Evolutionary conservation across 495 filamentous ascomycete species (phyloP).

Genomic region (Xylaria intraflava): DNA sequence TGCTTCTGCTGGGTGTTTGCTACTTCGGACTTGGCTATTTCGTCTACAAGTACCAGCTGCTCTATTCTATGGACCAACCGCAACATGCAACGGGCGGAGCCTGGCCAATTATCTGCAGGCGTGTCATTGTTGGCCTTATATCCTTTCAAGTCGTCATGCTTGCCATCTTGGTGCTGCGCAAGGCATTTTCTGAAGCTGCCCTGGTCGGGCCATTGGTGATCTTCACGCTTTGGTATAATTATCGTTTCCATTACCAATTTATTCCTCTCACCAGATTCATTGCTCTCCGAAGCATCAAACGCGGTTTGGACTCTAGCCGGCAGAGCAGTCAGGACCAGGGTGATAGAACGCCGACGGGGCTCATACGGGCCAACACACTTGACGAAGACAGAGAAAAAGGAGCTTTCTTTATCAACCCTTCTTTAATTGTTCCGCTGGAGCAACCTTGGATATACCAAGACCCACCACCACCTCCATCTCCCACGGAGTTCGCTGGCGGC

Average conservation of each 20-base stretch:
- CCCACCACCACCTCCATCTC: slow-evolving; percentile 31
- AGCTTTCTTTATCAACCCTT: slow-evolving; percentile 66
- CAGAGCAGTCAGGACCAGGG: slow-evolving; percentile 45
- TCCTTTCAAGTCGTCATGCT: slow-evolving; percentile 90
- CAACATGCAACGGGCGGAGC: slow-evolving; percentile 91
- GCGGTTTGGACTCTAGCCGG: slow-evolving; percentile 17
- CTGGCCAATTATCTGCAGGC: slow-evolving; percentile 92
- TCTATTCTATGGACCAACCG: slow-evolving; percentile 97
- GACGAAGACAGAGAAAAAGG: slow-evolving; percentile 65
- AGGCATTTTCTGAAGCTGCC: slow-evolving; percentile 61
- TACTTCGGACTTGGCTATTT: slow-evolving; percentile 90
- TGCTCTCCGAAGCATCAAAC: slow-evolving; percentile 69
- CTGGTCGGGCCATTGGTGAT: slow-evolving; percentile 70
- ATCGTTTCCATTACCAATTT: slow-evolving; percentile 66
- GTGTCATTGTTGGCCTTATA: slow-evolving; percentile 73
- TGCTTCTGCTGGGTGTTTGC: slow-evolving; percentile 73
- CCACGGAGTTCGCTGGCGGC: slow-evolving; percentile 12
- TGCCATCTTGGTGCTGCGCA: slow-evolving; percentile 70
- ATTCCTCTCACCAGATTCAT: slow-evolving; percentile 88
- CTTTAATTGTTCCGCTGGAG: slow-evolving; percentile 54
- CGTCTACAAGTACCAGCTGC: slow-evolving; percentile 94
- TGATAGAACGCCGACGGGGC: slow-evolving; percentile 23
- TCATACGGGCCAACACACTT: slow-evolving; percentile 42
- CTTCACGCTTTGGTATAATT: slow-evolving; percentile 77
- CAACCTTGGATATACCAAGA: slow-evolving; percentile 50